These are phyloP conservation scores for Amoebophrya sp. DNA, from an alignment of 169 alveolate species.

Conservation along the genomic window DNA sequence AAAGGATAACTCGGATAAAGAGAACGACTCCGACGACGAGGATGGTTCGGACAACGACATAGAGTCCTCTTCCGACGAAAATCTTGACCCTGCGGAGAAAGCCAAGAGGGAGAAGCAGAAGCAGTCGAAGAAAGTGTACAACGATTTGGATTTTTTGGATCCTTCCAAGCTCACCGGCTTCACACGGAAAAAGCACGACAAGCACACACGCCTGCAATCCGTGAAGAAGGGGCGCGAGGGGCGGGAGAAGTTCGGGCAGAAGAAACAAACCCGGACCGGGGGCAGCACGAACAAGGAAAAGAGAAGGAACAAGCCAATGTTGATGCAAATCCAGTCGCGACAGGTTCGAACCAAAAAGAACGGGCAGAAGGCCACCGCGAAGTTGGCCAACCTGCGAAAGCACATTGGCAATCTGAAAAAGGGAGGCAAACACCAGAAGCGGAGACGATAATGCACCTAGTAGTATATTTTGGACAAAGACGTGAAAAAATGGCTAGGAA, in stretches of 20 bases:
- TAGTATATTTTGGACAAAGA: too few relatives aligned
- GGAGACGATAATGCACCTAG: not conserved
- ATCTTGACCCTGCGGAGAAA: too few relatives aligned
- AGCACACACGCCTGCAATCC: not conserved
- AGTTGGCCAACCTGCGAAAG: not conserved
- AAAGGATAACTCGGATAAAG: not conserved
- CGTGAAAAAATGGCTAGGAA: too few relatives aligned
- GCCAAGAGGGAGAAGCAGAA: not conserved
- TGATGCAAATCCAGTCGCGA: not conserved
- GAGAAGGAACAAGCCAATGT: conserved; percentile 1
- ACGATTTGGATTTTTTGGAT: not conserved
- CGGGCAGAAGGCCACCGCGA: conserved; percentile 14
- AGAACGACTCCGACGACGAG: not conserved
- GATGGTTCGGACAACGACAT: not conserved
- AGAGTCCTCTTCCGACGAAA: not conserved
- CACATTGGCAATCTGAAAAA: not conserved
- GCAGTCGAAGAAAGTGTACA: not conserved
- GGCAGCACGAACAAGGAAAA: conserved; percentile 4
- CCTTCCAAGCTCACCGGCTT: not conserved
- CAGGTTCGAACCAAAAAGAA: not conserved
- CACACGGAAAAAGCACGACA: conserved; percentile 8
- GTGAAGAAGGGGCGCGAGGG: conserved; percentile 18
- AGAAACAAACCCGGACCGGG: not conserved
- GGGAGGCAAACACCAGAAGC: not conserved
- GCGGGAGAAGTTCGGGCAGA: not conserved